A percentile compares a stretch with the other conserved stretches of the same genome.
Conservation (phyloP, 2,329 filamentous ascomycete genomes). For the Lachnellula subtilissima region DNA sequence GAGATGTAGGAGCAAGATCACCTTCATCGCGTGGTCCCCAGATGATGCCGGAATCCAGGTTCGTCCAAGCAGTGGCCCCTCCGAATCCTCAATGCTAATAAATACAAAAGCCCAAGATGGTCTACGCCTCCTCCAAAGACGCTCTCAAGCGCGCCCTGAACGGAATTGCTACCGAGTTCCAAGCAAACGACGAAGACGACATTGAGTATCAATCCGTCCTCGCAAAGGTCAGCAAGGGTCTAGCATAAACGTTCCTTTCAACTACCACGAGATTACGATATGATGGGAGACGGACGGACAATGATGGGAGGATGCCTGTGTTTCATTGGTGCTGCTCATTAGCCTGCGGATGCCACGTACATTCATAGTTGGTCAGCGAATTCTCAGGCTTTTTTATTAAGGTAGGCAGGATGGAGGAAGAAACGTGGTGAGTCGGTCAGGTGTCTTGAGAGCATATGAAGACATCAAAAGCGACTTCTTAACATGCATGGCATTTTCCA, state of each 20-base stretch:
- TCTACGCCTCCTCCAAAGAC: slow-evolving; percentile 86
- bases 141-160: slow-evolving; percentile 75
- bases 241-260: slow-evolving; percentile 37
- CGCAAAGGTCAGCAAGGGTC: slow-evolving; percentile 59
- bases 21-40: slow-evolving; percentile 74
- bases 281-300: neutral
- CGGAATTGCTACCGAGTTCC: slow-evolving; percentile 70
- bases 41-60: slow-evolving; percentile 78
- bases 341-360: slow-evolving; percentile 22
- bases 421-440: neutral
- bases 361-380: slow-evolving; percentile 15
- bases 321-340: slow-evolving; percentile 30
- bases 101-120: slow-evolving; percentile 70
- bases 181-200: slow-evolving; percentile 80
- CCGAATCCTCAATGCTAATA: slow-evolving; percentile 3
- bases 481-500: slow-evolving; percentile 13
- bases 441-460: slow-evolving; percentile 15
- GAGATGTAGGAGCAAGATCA: slow-evolving; percentile 63
- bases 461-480: slow-evolving; percentile 23
- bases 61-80: slow-evolving; percentile 28
- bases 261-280: neutral
- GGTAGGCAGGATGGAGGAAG: slow-evolving; percentile 2
- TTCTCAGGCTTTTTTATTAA: slow-evolving; percentile 10
- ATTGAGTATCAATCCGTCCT: slow-evolving; percentile 73
- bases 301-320: slow-evolving; percentile 6